Evolutionary conservation across 768 basidiomycete genomes (phyloP), one percentile per base, ranked within the genome.

Genomic region (Kwoniella europaea): DNA sequence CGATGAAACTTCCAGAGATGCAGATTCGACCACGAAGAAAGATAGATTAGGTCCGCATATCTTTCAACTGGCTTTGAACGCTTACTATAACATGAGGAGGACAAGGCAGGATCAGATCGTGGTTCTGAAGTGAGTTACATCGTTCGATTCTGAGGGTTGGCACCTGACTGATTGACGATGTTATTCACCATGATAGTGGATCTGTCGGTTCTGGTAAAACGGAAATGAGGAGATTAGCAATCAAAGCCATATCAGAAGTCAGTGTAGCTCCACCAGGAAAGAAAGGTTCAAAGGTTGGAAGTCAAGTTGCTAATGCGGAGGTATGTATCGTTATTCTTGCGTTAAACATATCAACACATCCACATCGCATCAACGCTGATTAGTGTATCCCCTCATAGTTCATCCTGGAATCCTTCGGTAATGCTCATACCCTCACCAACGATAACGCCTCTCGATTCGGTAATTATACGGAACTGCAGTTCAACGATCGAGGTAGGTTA

Each of bases 391-490:
- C 9, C 24, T 42, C 58, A 2, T 74, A 83, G 86, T 98, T 94
- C 83, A 92, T 98, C 71, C 90, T 98, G 72, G 94, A 98, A 83
- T 87, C 93, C 0, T 98, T 98, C 80, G 96, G 96, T 16, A 91
- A 92, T 76, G 92, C 95, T 20, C 91, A 92, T 69, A 85, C 84
- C 5, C 74, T 82, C 18, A 93, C 93, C 1, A 97, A 98, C 80
- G 88, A 92, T 58, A 97, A 97, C 79, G 95, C 96, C 15, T 98
- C 97, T 41, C 91, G 94, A 59, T 97, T 96, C 81, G 97, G 96
- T 67, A 94, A 96, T 83, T 99, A 99, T 83, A 97, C 94, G 56
- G 97, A 99, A 80, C 88, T 99, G 0, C 97, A 98, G 84, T 98
- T 98, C 85, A 92, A 89, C 63, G 94, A 98, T 43, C 90, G 92